These are phyloP conservation scores for Capsicum baccatum DNA, from an alignment of 257 asterid species.

Conservation along the genomic window DNA sequence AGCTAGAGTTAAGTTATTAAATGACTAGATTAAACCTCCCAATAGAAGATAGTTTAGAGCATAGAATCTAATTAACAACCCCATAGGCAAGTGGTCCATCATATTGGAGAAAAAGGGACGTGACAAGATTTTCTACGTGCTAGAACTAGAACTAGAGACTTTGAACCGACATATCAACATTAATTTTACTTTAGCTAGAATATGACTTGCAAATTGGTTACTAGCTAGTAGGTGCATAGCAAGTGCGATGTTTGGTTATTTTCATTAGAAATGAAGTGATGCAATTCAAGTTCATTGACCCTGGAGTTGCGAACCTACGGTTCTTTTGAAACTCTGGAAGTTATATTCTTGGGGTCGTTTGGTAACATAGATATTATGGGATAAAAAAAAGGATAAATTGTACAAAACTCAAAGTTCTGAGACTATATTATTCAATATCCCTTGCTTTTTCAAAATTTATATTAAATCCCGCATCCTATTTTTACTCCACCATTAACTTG, in stretches of 20 bases:
- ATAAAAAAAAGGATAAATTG: no score
- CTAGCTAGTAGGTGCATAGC: neutral
- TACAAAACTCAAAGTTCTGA: no score
- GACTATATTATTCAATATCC: no score
- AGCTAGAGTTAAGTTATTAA: neutral
- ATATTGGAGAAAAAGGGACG: neutral
- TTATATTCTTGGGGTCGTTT: no score
- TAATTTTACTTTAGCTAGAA: conserved; percentile 8
- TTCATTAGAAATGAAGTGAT: neutral
- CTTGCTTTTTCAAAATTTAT: no score
- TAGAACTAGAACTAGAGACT: neutral
- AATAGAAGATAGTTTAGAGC: neutral
- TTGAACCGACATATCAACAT: conserved; percentile 12
- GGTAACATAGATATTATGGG: no score
- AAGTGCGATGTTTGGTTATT: neutral
- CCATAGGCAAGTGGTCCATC: conserved; percentile 26
- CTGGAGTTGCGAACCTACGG: neutral
- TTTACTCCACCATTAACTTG: no score
- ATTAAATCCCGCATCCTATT: no score
- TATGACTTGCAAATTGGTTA: neutral
- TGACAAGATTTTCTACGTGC: neutral
- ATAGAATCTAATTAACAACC: neutral
- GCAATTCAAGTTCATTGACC: neutral
- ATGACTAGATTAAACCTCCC: neutral
- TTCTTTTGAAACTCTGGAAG: neutral